A percentile compares a stretch with the other conserved stretches of the same genome.
Evolutionary conservation across 371 early-diverging fungal species (phyloP).

Genomic region (Circinella umbellata): DNA sequence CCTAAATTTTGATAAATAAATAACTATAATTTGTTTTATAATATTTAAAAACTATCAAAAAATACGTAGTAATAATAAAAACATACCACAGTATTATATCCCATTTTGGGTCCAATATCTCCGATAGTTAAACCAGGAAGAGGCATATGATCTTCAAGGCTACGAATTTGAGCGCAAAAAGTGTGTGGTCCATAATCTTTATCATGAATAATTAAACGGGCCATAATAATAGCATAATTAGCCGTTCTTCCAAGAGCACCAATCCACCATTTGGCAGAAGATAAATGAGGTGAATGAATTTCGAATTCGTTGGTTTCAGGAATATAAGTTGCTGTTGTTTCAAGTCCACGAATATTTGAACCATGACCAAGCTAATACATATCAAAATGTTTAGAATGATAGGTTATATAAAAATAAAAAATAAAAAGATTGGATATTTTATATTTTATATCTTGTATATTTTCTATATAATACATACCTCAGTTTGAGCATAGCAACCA

Average conservation of each 20-base stretch:
- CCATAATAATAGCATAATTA: slow-evolving; percentile 89
- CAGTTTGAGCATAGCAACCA: slow-evolving; percentile 88
- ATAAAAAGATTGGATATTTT: too few species aligned
- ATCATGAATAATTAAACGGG: slow-evolving; percentile 79
- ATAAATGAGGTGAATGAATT: slow-evolving; percentile 81
- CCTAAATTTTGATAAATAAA: slow-evolving; percentile 28
- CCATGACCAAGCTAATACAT: slow-evolving; percentile 70
- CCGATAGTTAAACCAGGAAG: slow-evolving; percentile 84
- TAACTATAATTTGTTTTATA: too few species aligned
- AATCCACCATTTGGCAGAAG: slow-evolving; percentile 90
- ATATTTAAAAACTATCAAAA: background rate
- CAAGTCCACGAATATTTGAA: slow-evolving; percentile 85
- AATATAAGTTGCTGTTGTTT: slow-evolving; percentile 89
- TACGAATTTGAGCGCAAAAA: slow-evolving; percentile 87
- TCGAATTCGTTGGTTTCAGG: slow-evolving; percentile 83
- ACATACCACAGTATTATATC: slow-evolving; percentile 63
- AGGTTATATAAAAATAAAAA: too few species aligned
- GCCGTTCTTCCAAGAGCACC: slow-evolving; percentile 73
- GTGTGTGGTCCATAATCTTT: slow-evolving; percentile 84
- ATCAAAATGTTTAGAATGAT: too few species aligned
- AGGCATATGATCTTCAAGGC: slow-evolving; percentile 72
- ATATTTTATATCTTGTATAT: background rate
- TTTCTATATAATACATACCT: slow-evolving; percentile 31
- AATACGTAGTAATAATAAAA: too few species aligned
- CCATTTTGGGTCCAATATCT: slow-evolving; percentile 91